Conservation (phyloP, 1,284 basidiomycete species). For the Fereydounia khargensis region DNA sequence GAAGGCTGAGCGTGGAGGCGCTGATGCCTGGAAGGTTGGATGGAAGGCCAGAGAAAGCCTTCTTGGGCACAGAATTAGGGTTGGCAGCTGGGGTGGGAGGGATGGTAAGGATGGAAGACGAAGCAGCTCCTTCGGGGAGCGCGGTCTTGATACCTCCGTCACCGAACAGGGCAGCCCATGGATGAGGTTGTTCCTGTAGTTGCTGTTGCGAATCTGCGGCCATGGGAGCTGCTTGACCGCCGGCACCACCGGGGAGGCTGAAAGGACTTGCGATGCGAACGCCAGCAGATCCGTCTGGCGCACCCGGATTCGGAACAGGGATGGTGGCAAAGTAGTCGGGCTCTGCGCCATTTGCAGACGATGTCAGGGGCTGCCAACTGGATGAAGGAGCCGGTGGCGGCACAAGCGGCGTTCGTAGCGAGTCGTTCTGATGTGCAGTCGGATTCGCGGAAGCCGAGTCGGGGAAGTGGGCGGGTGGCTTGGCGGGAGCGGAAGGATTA, state of each 20-base stretch:
- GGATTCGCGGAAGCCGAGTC: no score
- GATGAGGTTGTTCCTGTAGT: conserved; percentile 10
- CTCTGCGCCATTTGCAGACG: no score
- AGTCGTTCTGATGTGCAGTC: no score
- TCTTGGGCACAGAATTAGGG: conserved; percentile 2
- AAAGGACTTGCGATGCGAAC: conserved; percentile 30
- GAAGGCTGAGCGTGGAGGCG: conserved; percentile 6
- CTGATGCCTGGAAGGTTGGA: conserved; percentile 2
- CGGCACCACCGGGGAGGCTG: conserved; percentile 15
- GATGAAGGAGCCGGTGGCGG: no score
- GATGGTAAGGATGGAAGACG: conserved; percentile 9
- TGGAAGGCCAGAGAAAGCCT: conserved; percentile 1
- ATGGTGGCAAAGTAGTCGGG: conserved; percentile 31
- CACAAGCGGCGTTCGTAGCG: no score
- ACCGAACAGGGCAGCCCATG: conserved; percentile 28
- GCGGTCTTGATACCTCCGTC: conserved; percentile 32
- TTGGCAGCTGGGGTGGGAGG: conserved; percentile 25
- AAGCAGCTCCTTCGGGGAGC: conserved; percentile 13
- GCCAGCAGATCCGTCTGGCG: conserved; percentile 4
- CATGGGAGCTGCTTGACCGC: conserved; percentile 2
- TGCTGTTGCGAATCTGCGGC: conserved; percentile 7
- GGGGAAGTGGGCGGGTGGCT: no score
- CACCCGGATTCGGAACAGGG: conserved; percentile 12
- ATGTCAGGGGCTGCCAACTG: no score
- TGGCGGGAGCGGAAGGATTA: no score